These are phyloP conservation scores for Hyphopichia khmerensis DNA, from an alignment of 1,139 yeast genomes.

Conservation along the genomic window DNA sequence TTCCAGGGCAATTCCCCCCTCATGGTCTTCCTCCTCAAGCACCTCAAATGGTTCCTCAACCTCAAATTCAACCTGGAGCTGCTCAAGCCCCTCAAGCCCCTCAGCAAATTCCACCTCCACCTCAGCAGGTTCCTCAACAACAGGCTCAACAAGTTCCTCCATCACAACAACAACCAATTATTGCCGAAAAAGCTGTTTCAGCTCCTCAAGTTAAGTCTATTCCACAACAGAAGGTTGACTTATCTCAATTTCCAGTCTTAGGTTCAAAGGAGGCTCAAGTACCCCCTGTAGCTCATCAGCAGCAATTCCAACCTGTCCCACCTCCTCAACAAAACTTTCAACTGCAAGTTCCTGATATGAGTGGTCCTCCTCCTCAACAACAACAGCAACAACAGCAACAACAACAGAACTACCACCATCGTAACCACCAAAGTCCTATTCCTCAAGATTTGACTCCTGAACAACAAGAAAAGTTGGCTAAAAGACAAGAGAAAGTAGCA, in stretches of 20 bases:
- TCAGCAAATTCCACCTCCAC: slow-evolving; percentile 14
- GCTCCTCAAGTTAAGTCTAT: slow-evolving; percentile 4
- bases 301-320: slow-evolving; percentile 5
- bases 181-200: slow-evolving; percentile 10
- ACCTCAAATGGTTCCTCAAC: slow-evolving; percentile 19
- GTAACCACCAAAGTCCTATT: slow-evolving; percentile 15
- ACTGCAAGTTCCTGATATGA: not conserved
- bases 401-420: slow-evolving; percentile 14
- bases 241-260: slow-evolving; percentile 51
- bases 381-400: slow-evolving; percentile 12
- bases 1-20: slow-evolving; percentile 8
- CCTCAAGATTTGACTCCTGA: slow-evolving; percentile 42
- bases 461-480: slow-evolving; percentile 54
- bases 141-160: slow-evolving; percentile 14
- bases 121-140: slow-evolving; percentile 12
- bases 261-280: slow-evolving; percentile 39
- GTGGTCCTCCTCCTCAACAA: slow-evolving; percentile 4
- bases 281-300: slow-evolving; percentile 4
- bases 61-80: slow-evolving; percentile 21
- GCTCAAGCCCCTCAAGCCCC: slow-evolving; percentile 23
- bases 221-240: slow-evolving; percentile 28
- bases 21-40: slow-evolving; percentile 14
- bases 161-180: slow-evolving; percentile 13
- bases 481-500: slow-evolving; percentile 77
- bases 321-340: slow-evolving; percentile 7